Percentiles rank a stretch among this genome's conserved stretches.
Conservation (phyloP, 2,329 filamentous ascomycete species). For the Coniochaeta ligniaria region DNA sequence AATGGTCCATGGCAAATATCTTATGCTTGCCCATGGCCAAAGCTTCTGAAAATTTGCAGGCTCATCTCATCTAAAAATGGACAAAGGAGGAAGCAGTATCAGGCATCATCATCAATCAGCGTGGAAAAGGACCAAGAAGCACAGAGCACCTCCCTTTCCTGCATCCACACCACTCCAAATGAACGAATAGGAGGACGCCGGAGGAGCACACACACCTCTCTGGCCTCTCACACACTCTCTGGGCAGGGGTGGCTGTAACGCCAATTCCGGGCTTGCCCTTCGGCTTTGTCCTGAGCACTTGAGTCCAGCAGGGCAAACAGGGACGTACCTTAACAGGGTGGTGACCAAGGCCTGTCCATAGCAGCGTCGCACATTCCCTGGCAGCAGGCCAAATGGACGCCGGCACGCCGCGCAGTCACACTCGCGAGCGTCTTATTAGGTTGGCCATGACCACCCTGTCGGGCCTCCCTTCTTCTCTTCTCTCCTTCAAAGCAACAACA, state of each 20-base stretch:
- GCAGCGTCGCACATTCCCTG: background rate
- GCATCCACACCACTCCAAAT: background rate
- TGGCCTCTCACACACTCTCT: too few species aligned
- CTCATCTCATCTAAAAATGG: background rate
- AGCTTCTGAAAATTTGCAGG: background rate
- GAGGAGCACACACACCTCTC: background rate
- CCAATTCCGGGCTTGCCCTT: background rate
- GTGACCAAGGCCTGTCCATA: background rate
- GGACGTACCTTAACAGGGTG: background rate
- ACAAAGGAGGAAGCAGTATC: background rate
- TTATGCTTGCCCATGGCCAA: background rate
- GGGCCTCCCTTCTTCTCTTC: constrained; percentile 27
- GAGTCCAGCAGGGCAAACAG: background rate
- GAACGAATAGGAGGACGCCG: background rate
- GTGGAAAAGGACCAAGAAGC: background rate
- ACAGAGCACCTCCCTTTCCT: background rate
- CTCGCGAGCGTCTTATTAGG: constrained; percentile 14
- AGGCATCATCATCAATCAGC: background rate
- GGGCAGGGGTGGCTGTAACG: background rate
- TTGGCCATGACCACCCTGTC: constrained; percentile 11
- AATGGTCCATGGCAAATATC: background rate
- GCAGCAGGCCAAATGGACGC: background rate
- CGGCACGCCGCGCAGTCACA: background rate
- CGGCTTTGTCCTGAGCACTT: background rate
- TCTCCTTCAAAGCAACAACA: constrained; percentile 40